Conservation (phyloP, 1,284 basidiomycete species). For the Rhodofomes roseus region DNA sequence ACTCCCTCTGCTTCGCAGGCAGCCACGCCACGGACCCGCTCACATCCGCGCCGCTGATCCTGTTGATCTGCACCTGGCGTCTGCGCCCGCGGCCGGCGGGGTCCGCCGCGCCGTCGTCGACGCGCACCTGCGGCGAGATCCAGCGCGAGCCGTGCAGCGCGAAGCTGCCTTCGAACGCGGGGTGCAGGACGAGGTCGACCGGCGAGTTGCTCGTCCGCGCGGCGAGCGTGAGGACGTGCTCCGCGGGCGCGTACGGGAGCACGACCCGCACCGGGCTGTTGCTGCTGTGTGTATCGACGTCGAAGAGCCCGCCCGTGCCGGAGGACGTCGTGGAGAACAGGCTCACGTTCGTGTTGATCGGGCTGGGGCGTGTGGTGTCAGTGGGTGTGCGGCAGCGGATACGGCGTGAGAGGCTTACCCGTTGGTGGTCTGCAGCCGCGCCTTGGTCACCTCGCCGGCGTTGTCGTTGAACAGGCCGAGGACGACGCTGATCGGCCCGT, state of each 20-base stretch:
- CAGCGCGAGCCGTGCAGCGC: slow-evolving; percentile 23
- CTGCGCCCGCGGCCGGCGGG: slow-evolving; percentile 36
- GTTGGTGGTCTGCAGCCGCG: slow-evolving; percentile 31
- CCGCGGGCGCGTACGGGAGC: slow-evolving; percentile 33
- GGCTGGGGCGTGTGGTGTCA: slow-evolving; percentile 18
- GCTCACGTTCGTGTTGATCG: slow-evolving; percentile 25
- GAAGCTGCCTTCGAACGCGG: slow-evolving; percentile 42
- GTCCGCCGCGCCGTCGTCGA: slow-evolving; percentile 28
- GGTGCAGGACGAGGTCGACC: slow-evolving; percentile 30
- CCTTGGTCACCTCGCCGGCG: slow-evolving; percentile 18
- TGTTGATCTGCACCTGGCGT: slow-evolving; percentile 20
- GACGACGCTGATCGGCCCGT: slow-evolving; percentile 33
- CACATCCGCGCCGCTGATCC: background rate
- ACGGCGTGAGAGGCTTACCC: slow-evolving; percentile 26
- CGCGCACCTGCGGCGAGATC: slow-evolving; percentile 20
- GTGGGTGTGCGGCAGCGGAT: background rate
- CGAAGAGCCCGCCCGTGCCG: slow-evolving; percentile 28
- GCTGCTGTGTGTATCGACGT: slow-evolving; percentile 21
- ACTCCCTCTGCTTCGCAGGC: slow-evolving; percentile 2
- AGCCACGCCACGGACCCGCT: slow-evolving; percentile 15
- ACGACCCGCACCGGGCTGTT: slow-evolving; percentile 29
- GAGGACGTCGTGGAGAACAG: slow-evolving; percentile 23
- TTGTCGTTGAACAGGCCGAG: slow-evolving; percentile 31
- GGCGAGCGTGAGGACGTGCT: slow-evolving; percentile 31
- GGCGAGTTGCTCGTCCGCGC: slow-evolving; percentile 30